A percentile compares a stretch with the other conserved stretches of the same genome.
Evolutionary conservation across 192 early-diverging fungal genomes (phyloP).

Genomic region (Diversispora eburnea): DNA sequence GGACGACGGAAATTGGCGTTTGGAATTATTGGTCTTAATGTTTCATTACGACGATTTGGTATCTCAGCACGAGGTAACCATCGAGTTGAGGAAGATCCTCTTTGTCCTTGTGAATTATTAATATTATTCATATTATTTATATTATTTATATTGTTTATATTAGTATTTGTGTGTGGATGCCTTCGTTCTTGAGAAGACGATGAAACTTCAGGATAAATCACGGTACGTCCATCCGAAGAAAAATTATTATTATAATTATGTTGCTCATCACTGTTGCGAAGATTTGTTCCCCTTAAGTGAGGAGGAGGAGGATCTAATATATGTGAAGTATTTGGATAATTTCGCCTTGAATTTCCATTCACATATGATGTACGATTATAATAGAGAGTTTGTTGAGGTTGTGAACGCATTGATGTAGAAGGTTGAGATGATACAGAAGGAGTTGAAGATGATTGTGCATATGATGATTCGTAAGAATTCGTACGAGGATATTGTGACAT

Average conservation of each 20-base stretch:
- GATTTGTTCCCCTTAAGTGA: neutral
- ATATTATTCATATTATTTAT: neutral
- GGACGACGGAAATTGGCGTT: neutral
- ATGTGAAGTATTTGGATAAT: neutral
- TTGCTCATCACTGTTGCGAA: neutral
- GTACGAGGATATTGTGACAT: neutral
- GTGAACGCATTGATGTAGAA: neutral
- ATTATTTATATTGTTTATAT: neutral
- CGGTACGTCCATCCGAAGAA: neutral
- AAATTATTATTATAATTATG: conserved; percentile 13
- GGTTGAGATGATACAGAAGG: neutral
- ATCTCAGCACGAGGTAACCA: neutral
- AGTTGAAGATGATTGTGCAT: neutral
- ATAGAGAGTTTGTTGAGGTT: neutral
- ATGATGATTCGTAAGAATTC: neutral
- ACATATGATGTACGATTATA: neutral
- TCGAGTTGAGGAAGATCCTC: neutral
- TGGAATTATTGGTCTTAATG: neutral
- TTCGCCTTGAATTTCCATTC: neutral
- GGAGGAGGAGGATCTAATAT: neutral
- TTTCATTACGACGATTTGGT: neutral
- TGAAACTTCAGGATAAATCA: neutral
- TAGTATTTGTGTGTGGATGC: neutral
- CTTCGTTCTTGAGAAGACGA: neutral
- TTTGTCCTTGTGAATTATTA: neutral